A percentile compares a stretch with the other conserved stretches of the same genome.
These are phyloP conservation scores for Ophiostoma pallidulum DNA, from an alignment of 2,329 filamentous ascomycete genomes.

Conservation along the genomic window DNA sequence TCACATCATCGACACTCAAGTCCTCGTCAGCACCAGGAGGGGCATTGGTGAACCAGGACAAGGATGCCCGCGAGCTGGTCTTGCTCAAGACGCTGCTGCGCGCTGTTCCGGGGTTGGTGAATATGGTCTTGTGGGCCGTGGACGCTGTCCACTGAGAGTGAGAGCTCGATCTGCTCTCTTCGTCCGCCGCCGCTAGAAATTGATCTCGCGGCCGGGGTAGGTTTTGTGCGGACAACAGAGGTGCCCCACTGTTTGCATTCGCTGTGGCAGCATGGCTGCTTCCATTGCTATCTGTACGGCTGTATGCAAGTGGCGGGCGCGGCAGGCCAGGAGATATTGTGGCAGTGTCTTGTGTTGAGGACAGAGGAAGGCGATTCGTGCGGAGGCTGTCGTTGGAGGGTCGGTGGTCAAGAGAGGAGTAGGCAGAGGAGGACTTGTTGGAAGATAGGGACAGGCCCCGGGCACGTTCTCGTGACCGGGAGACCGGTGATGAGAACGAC, in stretches of 20 bases:
- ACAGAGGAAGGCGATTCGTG: conserved; percentile 21
- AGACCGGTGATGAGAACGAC: conserved; percentile 11
- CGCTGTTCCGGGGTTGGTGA: conserved; percentile 52
- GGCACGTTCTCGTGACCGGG: conserved; percentile 35
- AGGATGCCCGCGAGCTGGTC: conserved; percentile 57
- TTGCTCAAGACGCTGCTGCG: conserved; percentile 75
- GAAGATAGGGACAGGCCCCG: conserved; percentile 39
- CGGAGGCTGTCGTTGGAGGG: conserved; percentile 31
- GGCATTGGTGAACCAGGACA: conserved; percentile 38
- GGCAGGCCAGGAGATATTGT: conserved; percentile 18
- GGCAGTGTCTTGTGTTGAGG: conserved; percentile 11
- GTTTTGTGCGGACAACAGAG: conserved; percentile 13
- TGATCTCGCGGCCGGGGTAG: conserved; percentile 15
- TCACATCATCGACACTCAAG: conserved; percentile 57
- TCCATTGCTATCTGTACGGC: conserved; percentile 28
- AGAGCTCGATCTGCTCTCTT: conserved; percentile 46
- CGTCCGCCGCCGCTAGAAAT: conserved; percentile 40
- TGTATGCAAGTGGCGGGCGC: conserved; percentile 25
- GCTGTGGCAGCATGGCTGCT: not conserved
- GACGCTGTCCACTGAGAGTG: conserved; percentile 47
- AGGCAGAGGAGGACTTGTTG: conserved; percentile 35
- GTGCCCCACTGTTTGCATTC: not conserved
- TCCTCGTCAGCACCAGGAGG: conserved; percentile 41
- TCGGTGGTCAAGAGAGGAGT: conserved; percentile 33
- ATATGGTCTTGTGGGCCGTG: conserved; percentile 45